These are phyloP conservation scores for Calonectria pseudoreteaudii DNA, from an alignment of 2,329 filamentous ascomycete genomes.

Conservation along the genomic window DNA sequence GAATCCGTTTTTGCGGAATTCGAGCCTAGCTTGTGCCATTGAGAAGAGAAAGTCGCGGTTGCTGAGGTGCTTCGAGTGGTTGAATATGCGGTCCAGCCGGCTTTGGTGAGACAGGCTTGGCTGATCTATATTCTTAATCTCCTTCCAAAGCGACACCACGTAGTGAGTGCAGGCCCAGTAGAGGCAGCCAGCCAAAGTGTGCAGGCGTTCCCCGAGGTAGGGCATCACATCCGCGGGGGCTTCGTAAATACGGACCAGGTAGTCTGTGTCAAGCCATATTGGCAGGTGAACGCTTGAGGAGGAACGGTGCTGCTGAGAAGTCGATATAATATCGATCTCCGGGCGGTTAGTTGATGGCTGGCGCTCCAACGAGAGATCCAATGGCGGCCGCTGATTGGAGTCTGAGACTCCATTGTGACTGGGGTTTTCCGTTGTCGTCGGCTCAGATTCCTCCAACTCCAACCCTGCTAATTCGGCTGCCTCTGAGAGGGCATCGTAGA, in stretches of 20 bases:
- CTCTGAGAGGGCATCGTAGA: conserved; percentile 30
- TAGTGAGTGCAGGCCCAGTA: conserved; percentile 40
- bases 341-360: neutral
- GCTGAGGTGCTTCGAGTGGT: conserved; percentile 34
- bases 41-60: conserved; percentile 37
- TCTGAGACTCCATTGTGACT: neutral
- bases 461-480: conserved; percentile 25
- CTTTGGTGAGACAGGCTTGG: conserved; percentile 3
- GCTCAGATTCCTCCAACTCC: conserved; percentile 16
- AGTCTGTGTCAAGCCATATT: conserved; percentile 39
- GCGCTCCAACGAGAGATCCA: neutral
- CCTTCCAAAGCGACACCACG: conserved; percentile 38
- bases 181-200: conserved; percentile 37
- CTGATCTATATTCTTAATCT: conserved; percentile 23
- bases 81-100: conserved; percentile 38
- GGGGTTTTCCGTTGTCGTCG: neutral
- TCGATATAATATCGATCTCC: neutral
- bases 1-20: conserved; percentile 37
- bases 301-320: neutral
- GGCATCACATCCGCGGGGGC: conserved; percentile 32
- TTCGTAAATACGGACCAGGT: conserved; percentile 38
- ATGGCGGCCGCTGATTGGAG: neutral
- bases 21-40: conserved; percentile 32
- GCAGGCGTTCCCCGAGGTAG: conserved; percentile 38
- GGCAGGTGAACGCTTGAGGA: conserved; percentile 18